A percentile compares a stretch with the other conserved stretches of the same genome.
These are phyloP conservation scores for Fusarium marasasianum DNA, from an alignment of 2,329 filamentous ascomycete genomes.

Conservation along the genomic window DNA sequence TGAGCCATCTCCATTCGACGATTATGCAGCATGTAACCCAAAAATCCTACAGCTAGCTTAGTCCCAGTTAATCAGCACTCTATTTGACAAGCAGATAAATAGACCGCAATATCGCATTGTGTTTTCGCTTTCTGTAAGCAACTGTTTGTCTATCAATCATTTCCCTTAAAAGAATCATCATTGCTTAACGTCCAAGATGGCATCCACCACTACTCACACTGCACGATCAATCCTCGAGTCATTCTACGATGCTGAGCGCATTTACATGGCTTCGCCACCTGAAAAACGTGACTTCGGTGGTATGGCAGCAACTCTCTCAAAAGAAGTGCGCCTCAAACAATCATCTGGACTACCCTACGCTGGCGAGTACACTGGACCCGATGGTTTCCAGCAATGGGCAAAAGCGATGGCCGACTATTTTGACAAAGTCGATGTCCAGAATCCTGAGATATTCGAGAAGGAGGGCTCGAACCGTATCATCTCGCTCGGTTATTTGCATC, in stretches of 20 bases:
- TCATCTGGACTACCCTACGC: conserved; percentile 48
- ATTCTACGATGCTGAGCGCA: conserved; percentile 49
- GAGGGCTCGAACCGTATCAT: conserved; percentile 43
- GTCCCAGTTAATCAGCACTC: conserved; percentile 3
- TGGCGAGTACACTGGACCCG: conserved; percentile 44
- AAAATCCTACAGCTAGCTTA: neutral
- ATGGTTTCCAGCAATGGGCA: conserved; percentile 46
- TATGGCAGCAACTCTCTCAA: conserved; percentile 43
- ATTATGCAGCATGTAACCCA: neutral
- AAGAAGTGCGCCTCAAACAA: conserved; percentile 43
- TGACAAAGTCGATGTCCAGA: conserved; percentile 44
- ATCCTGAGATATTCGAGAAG: conserved; percentile 45
- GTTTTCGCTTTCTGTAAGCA: neutral
- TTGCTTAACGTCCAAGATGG: neutral
- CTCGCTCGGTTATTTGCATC: conserved; percentile 39
- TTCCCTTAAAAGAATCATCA: too few species aligned
- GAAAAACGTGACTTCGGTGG: conserved; percentile 44
- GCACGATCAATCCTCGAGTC: conserved; percentile 43
- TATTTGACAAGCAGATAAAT: neutral
- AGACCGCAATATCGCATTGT: neutral
- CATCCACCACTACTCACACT: conserved; percentile 16
- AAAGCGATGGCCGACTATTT: conserved; percentile 43
- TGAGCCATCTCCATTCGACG: neutral
- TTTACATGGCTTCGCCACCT: conserved; percentile 46
- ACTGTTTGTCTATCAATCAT: neutral